Evolutionary conservation across 1,139 yeast species (phyloP).

Genomic region (Kodamaea alishanica): DNA sequence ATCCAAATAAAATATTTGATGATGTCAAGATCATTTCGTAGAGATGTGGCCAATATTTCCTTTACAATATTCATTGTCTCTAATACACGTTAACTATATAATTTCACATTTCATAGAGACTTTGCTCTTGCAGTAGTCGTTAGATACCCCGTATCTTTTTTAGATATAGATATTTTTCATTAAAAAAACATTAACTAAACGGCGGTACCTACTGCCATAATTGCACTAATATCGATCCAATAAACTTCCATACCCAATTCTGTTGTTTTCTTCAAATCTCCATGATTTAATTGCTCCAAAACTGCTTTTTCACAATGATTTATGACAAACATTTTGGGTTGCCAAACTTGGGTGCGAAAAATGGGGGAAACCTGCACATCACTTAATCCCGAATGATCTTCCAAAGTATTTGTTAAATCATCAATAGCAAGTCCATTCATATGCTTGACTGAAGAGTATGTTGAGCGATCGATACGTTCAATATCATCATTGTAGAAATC

Average conservation of each 20-base stretch:
- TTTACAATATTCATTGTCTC: too few relatives aligned
- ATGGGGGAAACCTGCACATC: conserved; percentile 24
- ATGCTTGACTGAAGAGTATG: conserved; percentile 25
- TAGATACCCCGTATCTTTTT: too few relatives aligned
- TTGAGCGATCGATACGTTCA: conserved; percentile 12
- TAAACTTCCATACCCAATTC: conserved; percentile 3
- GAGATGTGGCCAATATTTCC: too few relatives aligned
- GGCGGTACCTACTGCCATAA: conserved; percentile 5
- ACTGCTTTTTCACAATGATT: conserved; percentile 21
- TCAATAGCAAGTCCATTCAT: conserved; percentile 34
- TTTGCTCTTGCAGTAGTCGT: too few relatives aligned
- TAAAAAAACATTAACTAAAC: too few relatives aligned
- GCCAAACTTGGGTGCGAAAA: conserved; percentile 23
- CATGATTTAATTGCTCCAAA: conserved; percentile 15
- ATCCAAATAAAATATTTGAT: too few relatives aligned
- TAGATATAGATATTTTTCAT: too few relatives aligned
- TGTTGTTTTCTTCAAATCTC: conserved; percentile 13
- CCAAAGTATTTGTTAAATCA: conserved; percentile 22
- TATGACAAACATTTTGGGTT: conserved; percentile 19
- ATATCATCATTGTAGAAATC: conserved; percentile 38
- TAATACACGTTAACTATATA: too few relatives aligned
- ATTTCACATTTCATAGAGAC: too few relatives aligned
- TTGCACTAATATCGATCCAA: conserved; percentile 2
- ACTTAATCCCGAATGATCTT: conserved; percentile 20
- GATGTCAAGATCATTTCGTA: too few relatives aligned